A percentile compares a stretch with the other conserved stretches of the same genome.
These are phyloP conservation scores for Boletus fagicola DNA, from an alignment of 768 basidiomycete species.

Conservation along the genomic window DNA sequence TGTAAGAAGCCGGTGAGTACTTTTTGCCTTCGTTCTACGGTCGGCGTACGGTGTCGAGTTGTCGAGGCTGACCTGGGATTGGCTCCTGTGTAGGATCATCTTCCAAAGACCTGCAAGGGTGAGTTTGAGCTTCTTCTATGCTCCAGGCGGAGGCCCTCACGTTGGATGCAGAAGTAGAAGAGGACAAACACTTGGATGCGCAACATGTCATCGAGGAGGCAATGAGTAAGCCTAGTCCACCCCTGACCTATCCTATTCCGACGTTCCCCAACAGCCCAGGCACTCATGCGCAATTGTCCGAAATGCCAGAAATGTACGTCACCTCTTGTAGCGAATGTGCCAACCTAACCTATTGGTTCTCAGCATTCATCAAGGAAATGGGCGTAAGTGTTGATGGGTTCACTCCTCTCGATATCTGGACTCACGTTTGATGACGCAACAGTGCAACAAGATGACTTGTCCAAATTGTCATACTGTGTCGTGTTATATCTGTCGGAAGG, in stretches of 20 bases:
- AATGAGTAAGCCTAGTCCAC: conserved; percentile 61
- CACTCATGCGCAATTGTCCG: conserved; percentile 86
- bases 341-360: conserved; percentile 2
- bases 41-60: not conserved
- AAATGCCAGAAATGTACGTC: conserved; percentile 73
- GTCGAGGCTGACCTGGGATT: conserved; percentile 4
- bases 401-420: not conserved
- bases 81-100: conserved; percentile 55
- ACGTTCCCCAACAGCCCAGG: conserved; percentile 50
- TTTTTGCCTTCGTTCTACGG: not conserved
- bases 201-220: conserved; percentile 86
- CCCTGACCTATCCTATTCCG: not conserved
- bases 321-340: not conserved
- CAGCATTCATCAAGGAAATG: conserved; percentile 76
- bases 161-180: conserved; percentile 57
- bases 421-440: conserved; percentile 2
- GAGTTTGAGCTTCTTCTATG: not conserved
- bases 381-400: conserved; percentile 52
- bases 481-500: conserved; percentile 80
- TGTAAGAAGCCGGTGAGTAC: conserved; percentile 70
- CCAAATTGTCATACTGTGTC: conserved; percentile 69
- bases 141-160: not conserved
- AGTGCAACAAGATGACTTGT: conserved; percentile 95
- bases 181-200: conserved; percentile 71
- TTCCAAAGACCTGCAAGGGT: conserved; percentile 82